Evolutionary conservation across 371 early-diverging fungal genomes (phyloP).

Genomic region (Actinomucor elegans): DNA sequence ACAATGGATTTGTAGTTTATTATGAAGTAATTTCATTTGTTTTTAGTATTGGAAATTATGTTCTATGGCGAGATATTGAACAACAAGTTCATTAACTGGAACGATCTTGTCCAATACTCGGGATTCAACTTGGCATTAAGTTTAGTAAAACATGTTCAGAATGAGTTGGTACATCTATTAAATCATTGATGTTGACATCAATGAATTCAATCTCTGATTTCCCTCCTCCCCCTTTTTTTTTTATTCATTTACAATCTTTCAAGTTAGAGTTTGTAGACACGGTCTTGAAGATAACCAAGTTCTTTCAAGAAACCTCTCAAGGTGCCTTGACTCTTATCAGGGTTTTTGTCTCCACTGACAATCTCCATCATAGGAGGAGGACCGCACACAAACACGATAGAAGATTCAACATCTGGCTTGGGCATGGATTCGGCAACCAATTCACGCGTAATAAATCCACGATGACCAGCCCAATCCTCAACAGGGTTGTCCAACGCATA

Average conservation of each 20-base stretch:
- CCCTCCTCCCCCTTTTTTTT: no score
- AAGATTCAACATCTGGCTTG: slow-evolving; percentile 46
- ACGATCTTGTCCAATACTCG: no score
- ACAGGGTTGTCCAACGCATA: slow-evolving; percentile 79
- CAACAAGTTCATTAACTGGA: no score
- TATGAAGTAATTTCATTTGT: no score
- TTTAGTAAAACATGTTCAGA: no score
- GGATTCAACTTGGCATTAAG: no score
- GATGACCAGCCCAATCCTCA: slow-evolving; percentile 59
- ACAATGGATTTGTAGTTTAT: no score
- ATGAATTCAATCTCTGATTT: no score
- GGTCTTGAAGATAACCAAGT: slow-evolving; percentile 14
- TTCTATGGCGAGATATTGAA: no score
- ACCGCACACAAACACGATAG: slow-evolving; percentile 88
- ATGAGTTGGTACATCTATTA: no score
- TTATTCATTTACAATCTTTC: not conserved
- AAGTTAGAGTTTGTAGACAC: slow-evolving; percentile 22
- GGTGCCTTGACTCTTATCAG: slow-evolving; percentile 84
- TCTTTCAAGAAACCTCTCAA: slow-evolving; percentile 74
- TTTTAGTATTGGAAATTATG: no score
- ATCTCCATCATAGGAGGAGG: slow-evolving; percentile 78
- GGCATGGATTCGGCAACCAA: slow-evolving; percentile 69
- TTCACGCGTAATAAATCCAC: slow-evolving; percentile 69
- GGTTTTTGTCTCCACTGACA: slow-evolving; percentile 83
- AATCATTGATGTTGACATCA: no score